These are phyloP conservation scores for Rauvolfia tetraphylla DNA, from an alignment of 257 asterid species.

Conservation along the genomic window DNA sequence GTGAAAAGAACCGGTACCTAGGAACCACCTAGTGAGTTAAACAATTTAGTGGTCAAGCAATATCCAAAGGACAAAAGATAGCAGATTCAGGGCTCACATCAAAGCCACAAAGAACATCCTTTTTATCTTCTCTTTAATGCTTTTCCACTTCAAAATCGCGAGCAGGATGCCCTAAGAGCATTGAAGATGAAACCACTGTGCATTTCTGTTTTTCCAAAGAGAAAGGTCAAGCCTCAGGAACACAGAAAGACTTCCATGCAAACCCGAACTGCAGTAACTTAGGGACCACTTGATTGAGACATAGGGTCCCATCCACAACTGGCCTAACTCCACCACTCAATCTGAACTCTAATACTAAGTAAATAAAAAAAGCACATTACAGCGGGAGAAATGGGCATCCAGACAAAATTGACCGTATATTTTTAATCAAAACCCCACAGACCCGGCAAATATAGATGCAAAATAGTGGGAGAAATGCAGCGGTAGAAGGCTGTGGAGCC, in stretches of 20 bases:
- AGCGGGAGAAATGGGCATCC: not conserved
- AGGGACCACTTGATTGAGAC: not conserved
- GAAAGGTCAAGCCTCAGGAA: not conserved
- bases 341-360: too few relatives aligned
- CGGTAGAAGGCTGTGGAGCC: conserved; percentile 10
- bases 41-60: conserved; percentile 1
- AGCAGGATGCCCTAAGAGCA: not conserved
- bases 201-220: not conserved
- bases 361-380: too few relatives aligned
- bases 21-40: too few relatives aligned
- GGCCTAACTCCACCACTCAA: not conserved
- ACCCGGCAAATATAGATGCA: not conserved
- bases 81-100: not conserved
- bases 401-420: not conserved
- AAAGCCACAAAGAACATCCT: not conserved
- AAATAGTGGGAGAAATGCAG: not conserved
- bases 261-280: not conserved
- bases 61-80: not conserved
- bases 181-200: not conserved
- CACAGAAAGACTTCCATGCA: not conserved
- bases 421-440: not conserved
- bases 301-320: not conserved
- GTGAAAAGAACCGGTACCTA: too few relatives aligned
- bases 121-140: not conserved
- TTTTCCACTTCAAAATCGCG: too few relatives aligned